Evolutionary conservation across 2,329 filamentous ascomycete species (phyloP).

Genomic region (Botrytis porri): DNA sequence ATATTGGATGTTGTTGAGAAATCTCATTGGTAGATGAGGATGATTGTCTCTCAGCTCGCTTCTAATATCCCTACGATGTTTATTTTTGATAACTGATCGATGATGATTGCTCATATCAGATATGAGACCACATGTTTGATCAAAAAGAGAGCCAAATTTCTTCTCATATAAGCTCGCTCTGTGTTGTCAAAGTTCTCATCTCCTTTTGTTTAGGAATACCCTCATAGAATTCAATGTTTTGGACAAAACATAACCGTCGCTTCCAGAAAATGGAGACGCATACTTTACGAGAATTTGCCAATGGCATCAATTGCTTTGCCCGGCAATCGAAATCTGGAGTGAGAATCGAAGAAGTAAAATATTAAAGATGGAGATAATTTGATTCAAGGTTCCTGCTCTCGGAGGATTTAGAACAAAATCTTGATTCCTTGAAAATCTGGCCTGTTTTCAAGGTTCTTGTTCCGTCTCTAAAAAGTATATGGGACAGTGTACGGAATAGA

Average conservation of each 20-base stretch:
- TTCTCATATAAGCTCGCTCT: background rate
- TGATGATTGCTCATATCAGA: background rate
- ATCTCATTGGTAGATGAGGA: background rate
- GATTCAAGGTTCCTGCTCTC: background rate
- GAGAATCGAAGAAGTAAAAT: slow-evolving; percentile 7
- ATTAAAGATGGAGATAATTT: slow-evolving; percentile 3
- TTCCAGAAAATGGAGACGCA: slow-evolving; percentile 3
- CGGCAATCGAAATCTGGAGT: slow-evolving; percentile 13
- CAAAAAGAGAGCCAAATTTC: background rate
- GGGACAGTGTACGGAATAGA: background rate
- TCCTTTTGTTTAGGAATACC: background rate
- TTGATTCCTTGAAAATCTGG: slow-evolving; percentile 2
- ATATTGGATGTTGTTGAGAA: background rate
- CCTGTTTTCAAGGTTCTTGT: background rate
- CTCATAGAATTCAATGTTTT: background rate
- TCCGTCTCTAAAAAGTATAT: background rate
- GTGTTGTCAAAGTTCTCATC: slow-evolving; percentile 4
- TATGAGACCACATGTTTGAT: background rate
- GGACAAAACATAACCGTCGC: background rate
- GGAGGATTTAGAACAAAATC: slow-evolving; percentile 9
- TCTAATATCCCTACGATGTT: background rate
- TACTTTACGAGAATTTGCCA: background rate
- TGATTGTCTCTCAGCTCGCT: background rate
- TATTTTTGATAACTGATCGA: background rate
- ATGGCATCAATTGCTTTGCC: slow-evolving; percentile 2